phyloP scores from a whole-genome alignment of 1,284 basidiomycete species.

The Papiliotrema laurentii region DNA sequence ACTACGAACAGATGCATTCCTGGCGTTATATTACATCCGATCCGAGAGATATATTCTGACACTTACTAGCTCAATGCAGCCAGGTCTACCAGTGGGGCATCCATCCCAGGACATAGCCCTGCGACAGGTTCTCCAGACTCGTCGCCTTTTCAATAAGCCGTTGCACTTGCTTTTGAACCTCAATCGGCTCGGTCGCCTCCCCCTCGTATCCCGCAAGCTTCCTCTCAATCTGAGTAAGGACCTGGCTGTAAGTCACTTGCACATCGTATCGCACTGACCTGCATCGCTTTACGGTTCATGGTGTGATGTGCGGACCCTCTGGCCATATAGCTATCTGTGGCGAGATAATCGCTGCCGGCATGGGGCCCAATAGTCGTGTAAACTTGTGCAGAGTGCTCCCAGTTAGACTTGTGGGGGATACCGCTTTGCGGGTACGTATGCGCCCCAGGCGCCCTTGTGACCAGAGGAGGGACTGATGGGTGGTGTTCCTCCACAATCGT shows the following conservation, averaged over 20 bases:
- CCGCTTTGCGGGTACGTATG: too few species aligned
- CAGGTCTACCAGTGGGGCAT: constrained; percentile 29
- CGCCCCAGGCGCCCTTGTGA: too few species aligned
- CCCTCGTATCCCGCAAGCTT: constrained; percentile 33
- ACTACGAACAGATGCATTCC: too few species aligned
- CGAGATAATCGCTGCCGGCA: too few species aligned
- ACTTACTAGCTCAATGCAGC: too few species aligned
- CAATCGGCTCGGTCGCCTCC: constrained; percentile 17
- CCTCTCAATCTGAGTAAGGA: constrained; percentile 38
- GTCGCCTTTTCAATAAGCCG: constrained; percentile 85
- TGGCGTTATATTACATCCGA: too few species aligned
- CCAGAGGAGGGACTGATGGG: too few species aligned
- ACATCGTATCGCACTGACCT: constrained; percentile 11
- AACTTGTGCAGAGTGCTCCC: too few species aligned
- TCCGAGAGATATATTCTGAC: too few species aligned
- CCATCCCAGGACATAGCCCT: constrained; percentile 42
- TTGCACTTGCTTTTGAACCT: constrained; percentile 72
- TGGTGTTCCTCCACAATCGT: too few species aligned
- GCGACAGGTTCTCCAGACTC: constrained; percentile 70
- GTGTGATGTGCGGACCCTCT: constrained; percentile 26
- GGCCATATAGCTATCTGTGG: constrained; percentile 34
- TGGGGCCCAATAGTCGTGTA: too few species aligned
- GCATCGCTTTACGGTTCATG: constrained; percentile 38
- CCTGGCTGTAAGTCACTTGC: constrained; percentile 9
- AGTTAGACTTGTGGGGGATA: too few species aligned